Percentiles rank a stretch among this genome's conserved stretches.
Evolutionary conservation across 2,329 filamentous ascomycete genomes (phyloP).

Genomic region (Septoria petroselini): DNA sequence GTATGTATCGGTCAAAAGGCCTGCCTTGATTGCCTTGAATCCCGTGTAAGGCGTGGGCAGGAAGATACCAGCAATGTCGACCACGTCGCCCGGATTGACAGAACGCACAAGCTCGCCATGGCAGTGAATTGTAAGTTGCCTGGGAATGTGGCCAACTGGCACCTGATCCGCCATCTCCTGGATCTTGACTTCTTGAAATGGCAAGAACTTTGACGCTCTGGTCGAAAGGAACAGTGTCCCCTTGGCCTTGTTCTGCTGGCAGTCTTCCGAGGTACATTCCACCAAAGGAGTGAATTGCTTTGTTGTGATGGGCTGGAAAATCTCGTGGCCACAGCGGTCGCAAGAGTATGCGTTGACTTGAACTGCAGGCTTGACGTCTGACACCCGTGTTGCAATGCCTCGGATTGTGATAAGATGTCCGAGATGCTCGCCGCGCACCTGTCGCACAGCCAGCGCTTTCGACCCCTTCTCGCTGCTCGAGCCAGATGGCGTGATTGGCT

Average conservation of each 20-base stretch:
- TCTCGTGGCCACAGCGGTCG: constrained; percentile 92
- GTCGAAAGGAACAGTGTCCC: constrained; percentile 92
- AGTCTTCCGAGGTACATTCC: constrained; percentile 86
- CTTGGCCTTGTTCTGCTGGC: constrained; percentile 83
- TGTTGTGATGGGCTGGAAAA: constrained; percentile 91
- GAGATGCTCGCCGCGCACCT: constrained; percentile 88
- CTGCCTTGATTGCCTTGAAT: constrained; percentile 93
- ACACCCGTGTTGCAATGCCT: constrained; percentile 90
- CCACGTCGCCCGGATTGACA: constrained; percentile 88
- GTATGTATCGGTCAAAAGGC: constrained; percentile 95
- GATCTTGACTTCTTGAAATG: constrained; percentile 97
- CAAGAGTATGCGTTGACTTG: constrained; percentile 97
- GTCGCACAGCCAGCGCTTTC: constrained; percentile 80
- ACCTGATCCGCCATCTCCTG: constrained; percentile 99
- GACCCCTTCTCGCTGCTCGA: constrained; percentile 58
- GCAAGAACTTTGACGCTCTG: constrained; percentile 92
- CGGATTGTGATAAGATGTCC: constrained; percentile 91
- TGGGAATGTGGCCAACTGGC: constrained; percentile 93
- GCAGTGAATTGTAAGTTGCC: constrained; percentile 84
- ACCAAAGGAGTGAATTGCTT: constrained; percentile 87
- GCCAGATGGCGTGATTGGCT: constrained; percentile 72
- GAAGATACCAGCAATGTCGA: constrained; percentile 94
- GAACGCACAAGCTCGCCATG: constrained; percentile 81
- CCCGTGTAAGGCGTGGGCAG: constrained; percentile 97
- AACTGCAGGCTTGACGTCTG: constrained; percentile 96